phyloP scores from a whole-genome alignment of 2,329 filamentous ascomycete species.

The Arthroderma sp. region DNA sequence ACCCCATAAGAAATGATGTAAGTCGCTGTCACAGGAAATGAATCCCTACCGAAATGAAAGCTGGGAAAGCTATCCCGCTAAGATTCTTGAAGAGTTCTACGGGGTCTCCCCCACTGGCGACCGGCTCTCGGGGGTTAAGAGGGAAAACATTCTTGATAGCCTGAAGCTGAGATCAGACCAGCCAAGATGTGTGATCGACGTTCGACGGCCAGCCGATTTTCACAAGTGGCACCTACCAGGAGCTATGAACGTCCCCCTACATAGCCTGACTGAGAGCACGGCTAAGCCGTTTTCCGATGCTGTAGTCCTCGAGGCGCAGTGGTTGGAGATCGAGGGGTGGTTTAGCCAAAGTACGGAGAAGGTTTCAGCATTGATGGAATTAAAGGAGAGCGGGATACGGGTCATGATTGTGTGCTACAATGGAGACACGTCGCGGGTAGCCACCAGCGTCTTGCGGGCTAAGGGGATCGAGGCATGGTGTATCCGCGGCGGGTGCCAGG shows the following conservation, averaged over 20 bases:
- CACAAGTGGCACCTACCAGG: conserved; percentile 33
- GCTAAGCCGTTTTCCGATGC: conserved; percentile 39
- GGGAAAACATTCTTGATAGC: neutral
- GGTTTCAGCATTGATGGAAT: neutral
- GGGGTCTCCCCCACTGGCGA: neutral
- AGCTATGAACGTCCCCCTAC: conserved; percentile 37
- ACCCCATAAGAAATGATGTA: conserved; percentile 38
- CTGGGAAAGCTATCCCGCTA: conserved; percentile 30
- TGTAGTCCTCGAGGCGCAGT: conserved; percentile 34
- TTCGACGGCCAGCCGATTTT: conserved; percentile 36
- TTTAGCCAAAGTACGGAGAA: conserved; percentile 24
- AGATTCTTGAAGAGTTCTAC: conserved; percentile 32
- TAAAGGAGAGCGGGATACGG: neutral
- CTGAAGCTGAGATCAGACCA: neutral
- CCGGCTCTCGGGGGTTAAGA: neutral
- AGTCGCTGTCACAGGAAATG: conserved; percentile 7
- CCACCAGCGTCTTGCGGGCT: conserved; percentile 42
- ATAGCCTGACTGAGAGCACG: conserved; percentile 22
- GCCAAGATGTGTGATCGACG: conserved; percentile 33
- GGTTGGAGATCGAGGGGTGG: conserved; percentile 36
- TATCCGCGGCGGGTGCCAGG: conserved; percentile 31
- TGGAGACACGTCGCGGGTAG: conserved; percentile 44
- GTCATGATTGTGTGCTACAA: conserved; percentile 41
- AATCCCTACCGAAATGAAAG: too few relatives aligned
- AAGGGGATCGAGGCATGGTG: conserved; percentile 40